Base-by-base conservation (phyloP, 2,329 filamentous ascomycete species). In the Phaeoacremonium minimum region DNA sequence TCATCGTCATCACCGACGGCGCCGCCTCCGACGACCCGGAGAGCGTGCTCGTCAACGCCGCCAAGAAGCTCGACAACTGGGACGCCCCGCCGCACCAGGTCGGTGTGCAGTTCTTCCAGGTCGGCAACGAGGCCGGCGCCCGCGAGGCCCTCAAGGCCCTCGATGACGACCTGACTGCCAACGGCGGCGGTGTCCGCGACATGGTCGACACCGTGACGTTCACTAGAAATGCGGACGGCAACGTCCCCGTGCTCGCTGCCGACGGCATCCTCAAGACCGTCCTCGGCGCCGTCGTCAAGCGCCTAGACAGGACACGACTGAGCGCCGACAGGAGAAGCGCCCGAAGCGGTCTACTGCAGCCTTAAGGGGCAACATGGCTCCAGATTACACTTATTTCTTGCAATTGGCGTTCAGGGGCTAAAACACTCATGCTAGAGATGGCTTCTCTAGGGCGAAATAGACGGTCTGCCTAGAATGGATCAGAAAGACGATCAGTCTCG, bases 61-160 rank as follows among this genome's bases (percentile, higher is more conserved):
- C 89, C 1, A 73, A 72, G 57, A 80, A 77, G 52, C 75, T 97
- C 19, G 84, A 93, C 51, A 61, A 61, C 35, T 57, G 85, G 7
- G 72, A 81, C 7, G 88, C 88, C 0, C 79, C 83, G 4, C 73
- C 81, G 1, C 85, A 85, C 69, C 93, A 97, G 64, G 69, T 96
- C 7, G 91, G 91, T 20, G 79, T 97, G 38, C 91, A 97, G 58
- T 97, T 97, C 67, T 95, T 97, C 69, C 91, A 96, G 62, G 85
- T 97, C 30, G 91, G 93, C 38, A 72, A 76, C 33, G 87, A 95
- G 48, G 53, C 63, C 1, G 66, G 60, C 1, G 91, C 90, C 0
- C 69, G 71, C 2, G 61, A 70, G 46, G 79, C 83, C 37, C 67
- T 97, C 28, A 66, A 75, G 47, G 71, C 81, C 32, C 69, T 97